Base-by-base conservation (phyloP, 352 stramenopile species). In the Lagenidium giganteum region DNA sequence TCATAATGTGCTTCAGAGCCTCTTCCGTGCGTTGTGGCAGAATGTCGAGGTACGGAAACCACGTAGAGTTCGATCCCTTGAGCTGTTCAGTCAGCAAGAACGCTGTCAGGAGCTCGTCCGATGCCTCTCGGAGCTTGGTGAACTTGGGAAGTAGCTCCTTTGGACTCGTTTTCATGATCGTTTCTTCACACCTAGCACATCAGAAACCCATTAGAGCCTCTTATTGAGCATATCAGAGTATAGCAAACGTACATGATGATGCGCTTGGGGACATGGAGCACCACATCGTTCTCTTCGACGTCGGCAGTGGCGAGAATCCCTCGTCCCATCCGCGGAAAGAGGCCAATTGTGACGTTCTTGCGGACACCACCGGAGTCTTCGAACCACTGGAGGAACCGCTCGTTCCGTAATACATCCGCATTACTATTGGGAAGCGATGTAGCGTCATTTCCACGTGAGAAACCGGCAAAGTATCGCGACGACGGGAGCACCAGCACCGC, bases 81-180 rank as follows among this genome's bases (percentile, higher is more conserved):
- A 59, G 45, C 34, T 71, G 52, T 28, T 90, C 72, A 9, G 80
- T 25, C 18, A 90, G 7, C 31, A 90, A 34, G 42, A 87, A 88
- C 17, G 70, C 72, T 0, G 75, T 80, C 20, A 90, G 34, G 14
- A 87, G 35, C 39, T 85, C 78, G 23, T 85, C 68, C 23, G 61
- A 50, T 12, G 64, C 44, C 1, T 51, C 37, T 14, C 48, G 11
- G 4, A 87, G 41, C 20, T 66, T 66, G 12, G 30, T 21, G 28
- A 83, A 61, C 20, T 67, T 75, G 11, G 51, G 29, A n/a, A 52
- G 42, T 18, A 84, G 41, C 21, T 61, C 49, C 13, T 42, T 16
- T 1, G 54, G 29, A 29, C 69, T 67, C 8, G 17, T 18, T 11
- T 54, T 28, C 1, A 41, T 21, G 18, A 65, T 58, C 16, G 66